Evolutionary conservation across 1,284 basidiomycete genomes (phyloP), one percentile per base, ranked within the genome.

Genomic region (Pseudomicrostroma phylloplanum): DNA sequence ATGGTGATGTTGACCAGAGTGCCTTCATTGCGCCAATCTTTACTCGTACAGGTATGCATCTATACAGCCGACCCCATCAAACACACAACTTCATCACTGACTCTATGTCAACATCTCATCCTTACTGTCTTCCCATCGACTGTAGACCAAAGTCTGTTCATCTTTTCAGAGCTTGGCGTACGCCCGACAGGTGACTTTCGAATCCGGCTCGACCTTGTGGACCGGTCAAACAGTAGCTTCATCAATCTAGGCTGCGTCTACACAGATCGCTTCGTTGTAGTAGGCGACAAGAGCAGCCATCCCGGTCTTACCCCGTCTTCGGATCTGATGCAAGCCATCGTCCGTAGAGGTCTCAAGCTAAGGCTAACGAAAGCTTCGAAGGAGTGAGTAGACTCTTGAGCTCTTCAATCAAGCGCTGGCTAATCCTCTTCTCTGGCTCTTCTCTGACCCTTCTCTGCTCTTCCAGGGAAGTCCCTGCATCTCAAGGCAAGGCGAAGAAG

Each of bases 101-200:
- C 21, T 17, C 8, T 36, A 36, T 25, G n/a, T 40, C 23, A 23
- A 15, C 55, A 23, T 39, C 6, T 36, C 55, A 39, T 36, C 9
- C 30, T 9, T 36, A 3, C 30, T 36, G 9, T 9, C 26, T 6
- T 4, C 17, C 7, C 30, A 19, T 3, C 21, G n/a, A n/a, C n/a
- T n/a, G n/a, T n/a, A 25, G 43, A 11, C 6, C 69, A 69, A 43
- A 61, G 62, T 58, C 66, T 71, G 58, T 73, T 73, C 58, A 66
- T 73, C 57, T 73, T 73, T 60, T 66, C 69, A 17, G 71, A 73
- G 60, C 64, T 73, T 46, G 66, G 69, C 13, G 65, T 73, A 2
- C 67, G 69, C 43, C 60, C 59, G 17, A 56, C 60, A 3, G 71
- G 71, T 54, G 19, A 66, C 12, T 73, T 67, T 58, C 63, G 69